These are phyloP conservation scores for Zygosaccharomyces pseudorouxii DNA, from an alignment of 805 yeast genomes.

Conservation along the genomic window DNA sequence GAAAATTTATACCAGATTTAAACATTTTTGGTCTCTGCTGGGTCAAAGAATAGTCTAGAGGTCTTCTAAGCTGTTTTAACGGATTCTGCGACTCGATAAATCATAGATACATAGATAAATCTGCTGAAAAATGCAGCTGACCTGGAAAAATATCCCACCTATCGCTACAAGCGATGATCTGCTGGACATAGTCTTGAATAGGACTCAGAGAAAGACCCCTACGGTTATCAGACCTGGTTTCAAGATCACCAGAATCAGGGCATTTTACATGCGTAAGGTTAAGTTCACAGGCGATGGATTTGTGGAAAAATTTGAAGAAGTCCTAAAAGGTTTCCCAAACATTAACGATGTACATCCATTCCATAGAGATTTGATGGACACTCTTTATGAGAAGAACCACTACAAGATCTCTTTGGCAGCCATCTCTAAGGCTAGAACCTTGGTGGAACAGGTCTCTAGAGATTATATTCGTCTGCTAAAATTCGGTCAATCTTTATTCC, in stretches of 20 bases:
- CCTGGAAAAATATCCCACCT: slow-evolving; percentile 98
- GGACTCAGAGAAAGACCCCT: slow-evolving; percentile 98
- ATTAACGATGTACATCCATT: slow-evolving; percentile 97
- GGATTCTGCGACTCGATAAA: neutral
- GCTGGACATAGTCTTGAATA: slow-evolving; percentile 92
- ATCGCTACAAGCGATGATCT: slow-evolving; percentile 89
- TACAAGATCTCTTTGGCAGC: slow-evolving; percentile 96
- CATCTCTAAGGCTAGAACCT: slow-evolving; percentile 84
- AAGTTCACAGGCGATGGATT: slow-evolving; percentile 95
- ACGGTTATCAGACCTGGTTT: slow-evolving; percentile 98
- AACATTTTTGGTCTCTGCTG: neutral
- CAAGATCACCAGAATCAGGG: slow-evolving; percentile 91
- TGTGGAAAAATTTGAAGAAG: slow-evolving; percentile 82
- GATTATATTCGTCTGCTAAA: slow-evolving; percentile 91
- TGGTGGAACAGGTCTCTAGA: slow-evolving; percentile 93
- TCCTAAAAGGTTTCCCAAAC: slow-evolving; percentile 87
- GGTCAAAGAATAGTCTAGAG: neutral
- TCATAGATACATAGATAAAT: neutral
- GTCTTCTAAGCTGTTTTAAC: neutral
- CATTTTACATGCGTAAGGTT: slow-evolving; percentile 97
- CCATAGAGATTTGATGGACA: slow-evolving; percentile 97
- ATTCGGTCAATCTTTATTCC: slow-evolving; percentile 96
- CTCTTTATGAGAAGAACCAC: slow-evolving; percentile 95
- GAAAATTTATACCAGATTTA: neutral
- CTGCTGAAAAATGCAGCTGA: slow-evolving; percentile 61